Conservation (phyloP, 495 filamentous ascomycete species). For the Aspergillus nanangensis region DNA sequence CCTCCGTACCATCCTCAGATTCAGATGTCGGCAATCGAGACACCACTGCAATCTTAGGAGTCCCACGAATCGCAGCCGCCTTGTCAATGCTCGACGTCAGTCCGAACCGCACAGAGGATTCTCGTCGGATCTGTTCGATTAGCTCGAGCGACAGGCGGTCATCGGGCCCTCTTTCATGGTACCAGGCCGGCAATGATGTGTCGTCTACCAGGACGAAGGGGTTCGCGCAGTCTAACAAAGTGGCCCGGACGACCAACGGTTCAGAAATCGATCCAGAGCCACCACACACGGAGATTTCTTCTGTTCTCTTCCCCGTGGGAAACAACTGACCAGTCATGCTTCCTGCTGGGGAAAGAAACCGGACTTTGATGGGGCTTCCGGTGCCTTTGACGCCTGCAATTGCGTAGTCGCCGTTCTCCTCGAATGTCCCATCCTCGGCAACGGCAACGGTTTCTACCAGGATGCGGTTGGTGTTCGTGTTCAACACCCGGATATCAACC, state of each 20-base stretch:
- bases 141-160: slow-evolving; percentile 1
- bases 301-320: slow-evolving; percentile 19
- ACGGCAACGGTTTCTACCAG: slow-evolving; percentile 25
- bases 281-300: slow-evolving; percentile 14
- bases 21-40: not conserved
- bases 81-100: slow-evolving; percentile 13
- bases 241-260: slow-evolving; percentile 15
- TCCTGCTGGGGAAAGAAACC: slow-evolving; percentile 24
- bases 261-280: too few relatives aligned
- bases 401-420: slow-evolving; percentile 20
- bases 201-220: slow-evolving; percentile 31
- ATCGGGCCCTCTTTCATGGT: not conserved
- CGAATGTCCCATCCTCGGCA: slow-evolving; percentile 13
- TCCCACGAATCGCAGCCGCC: slow-evolving; percentile 16
- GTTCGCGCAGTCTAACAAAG: slow-evolving; percentile 28
- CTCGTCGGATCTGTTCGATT: slow-evolving; percentile 23
- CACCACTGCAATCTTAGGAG: slow-evolving; percentile 30
- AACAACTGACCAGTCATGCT: slow-evolving; percentile 31
- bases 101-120: slow-evolving; percentile 23
- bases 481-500: slow-evolving; percentile 26
- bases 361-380: slow-evolving; percentile 20
- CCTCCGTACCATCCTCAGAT: not conserved
- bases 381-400: slow-evolving; percentile 25
- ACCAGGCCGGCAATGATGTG: slow-evolving; percentile 11
- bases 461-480: slow-evolving; percentile 25